Evolutionary conservation across 495 filamentous ascomycete species (phyloP).

Genomic region (Alectoria sarmentosa): DNA sequence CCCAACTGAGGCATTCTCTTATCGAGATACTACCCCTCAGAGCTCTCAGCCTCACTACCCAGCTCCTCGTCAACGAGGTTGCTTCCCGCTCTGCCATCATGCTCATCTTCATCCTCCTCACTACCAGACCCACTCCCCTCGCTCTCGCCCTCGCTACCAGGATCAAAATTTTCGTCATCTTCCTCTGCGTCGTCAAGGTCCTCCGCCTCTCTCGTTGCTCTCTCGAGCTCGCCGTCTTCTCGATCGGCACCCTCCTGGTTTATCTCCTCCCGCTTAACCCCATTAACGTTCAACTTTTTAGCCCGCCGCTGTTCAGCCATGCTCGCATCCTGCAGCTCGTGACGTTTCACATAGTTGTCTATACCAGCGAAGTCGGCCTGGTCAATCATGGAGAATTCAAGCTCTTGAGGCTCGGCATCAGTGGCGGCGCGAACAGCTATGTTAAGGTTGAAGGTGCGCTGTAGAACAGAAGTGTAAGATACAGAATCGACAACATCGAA

Average conservation of each 20-base stretch:
- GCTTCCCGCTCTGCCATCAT: conserved; percentile 26
- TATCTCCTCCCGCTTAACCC: conserved; percentile 37
- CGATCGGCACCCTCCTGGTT: conserved; percentile 30
- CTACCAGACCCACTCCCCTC: conserved; percentile 31
- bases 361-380: conserved; percentile 80
- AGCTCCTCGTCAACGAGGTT: conserved; percentile 26
- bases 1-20: not conserved
- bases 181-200: conserved; percentile 28
- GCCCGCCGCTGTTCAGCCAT: conserved; percentile 84
- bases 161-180: conserved; percentile 29
- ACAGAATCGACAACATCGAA: conserved; percentile 72
- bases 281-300: conserved; percentile 68
- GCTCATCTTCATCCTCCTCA: conserved; percentile 26
- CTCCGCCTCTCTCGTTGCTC: conserved; percentile 57
- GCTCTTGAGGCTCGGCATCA: conserved; percentile 51
- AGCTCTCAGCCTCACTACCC: conserved; percentile 34
- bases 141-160: conserved; percentile 28
- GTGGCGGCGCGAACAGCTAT: conserved; percentile 48
- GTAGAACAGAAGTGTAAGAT: conserved; percentile 83
- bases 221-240: conserved; percentile 52
- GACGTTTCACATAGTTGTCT: conserved; percentile 72
- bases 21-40: conserved; percentile 2
- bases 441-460: conserved; percentile 89
- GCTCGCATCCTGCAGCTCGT: conserved; percentile 81
- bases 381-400: conserved; percentile 82